Evolutionary conservation across 768 basidiomycete genomes (phyloP).

Genomic region (Mycena rosella): DNA sequence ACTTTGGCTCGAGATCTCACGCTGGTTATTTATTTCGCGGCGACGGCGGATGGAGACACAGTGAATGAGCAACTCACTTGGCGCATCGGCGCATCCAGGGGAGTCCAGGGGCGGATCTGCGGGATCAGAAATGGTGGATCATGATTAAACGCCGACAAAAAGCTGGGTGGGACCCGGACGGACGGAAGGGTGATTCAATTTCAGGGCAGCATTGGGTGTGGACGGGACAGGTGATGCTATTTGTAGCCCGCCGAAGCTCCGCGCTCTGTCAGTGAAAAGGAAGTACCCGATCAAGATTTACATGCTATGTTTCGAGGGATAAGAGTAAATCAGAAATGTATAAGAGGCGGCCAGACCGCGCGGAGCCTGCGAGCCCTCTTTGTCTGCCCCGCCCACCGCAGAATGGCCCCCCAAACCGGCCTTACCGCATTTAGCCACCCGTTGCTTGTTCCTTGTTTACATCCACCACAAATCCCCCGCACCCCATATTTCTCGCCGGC

Average conservation of each 20-base stretch:
- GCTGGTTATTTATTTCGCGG: background rate
- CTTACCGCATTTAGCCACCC: conserved; percentile 22
- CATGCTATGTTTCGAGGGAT: conserved; percentile 19
- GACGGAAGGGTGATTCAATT: background rate
- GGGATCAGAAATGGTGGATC: background rate
- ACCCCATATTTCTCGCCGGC: background rate
- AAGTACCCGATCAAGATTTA: conserved; percentile 34
- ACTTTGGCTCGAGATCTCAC: background rate
- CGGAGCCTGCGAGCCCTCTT: background rate
- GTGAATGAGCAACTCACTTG: too few relatives aligned
- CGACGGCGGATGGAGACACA: too few relatives aligned
- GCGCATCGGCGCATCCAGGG: too few relatives aligned
- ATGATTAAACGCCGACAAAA: background rate
- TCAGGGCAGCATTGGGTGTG: background rate
- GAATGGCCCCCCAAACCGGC: background rate
- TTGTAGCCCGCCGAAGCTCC: conserved; percentile 36
- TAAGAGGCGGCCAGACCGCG: background rate
- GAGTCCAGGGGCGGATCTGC: background rate
- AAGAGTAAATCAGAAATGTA: conserved; percentile 15
- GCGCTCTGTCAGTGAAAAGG: conserved; percentile 31
- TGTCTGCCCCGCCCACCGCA: background rate
- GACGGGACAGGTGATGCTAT: conserved; percentile 30
- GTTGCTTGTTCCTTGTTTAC: conserved; percentile 26
- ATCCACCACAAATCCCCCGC: background rate
- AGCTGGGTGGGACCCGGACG: background rate